phyloP scores from a whole-genome alignment of 2,329 filamentous ascomycete genomes.

The Nemania serpens region DNA sequence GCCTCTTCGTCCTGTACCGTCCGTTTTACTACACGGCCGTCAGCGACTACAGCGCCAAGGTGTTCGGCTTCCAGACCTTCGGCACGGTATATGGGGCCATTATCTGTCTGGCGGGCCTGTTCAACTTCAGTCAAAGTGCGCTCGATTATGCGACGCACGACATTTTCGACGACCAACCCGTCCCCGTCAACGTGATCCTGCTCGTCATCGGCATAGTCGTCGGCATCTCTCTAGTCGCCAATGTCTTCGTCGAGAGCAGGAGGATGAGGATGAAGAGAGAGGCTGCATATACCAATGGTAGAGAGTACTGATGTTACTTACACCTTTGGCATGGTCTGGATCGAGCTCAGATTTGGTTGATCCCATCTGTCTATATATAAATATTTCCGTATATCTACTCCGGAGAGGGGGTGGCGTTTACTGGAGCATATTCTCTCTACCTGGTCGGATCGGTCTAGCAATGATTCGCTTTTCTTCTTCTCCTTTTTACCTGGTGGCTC shows the following conservation, averaged over 20 bases:
- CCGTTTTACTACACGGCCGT: constrained; percentile 92
- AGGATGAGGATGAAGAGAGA: constrained; percentile 33
- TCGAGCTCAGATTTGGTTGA: not conserved
- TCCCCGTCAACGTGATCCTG: constrained; percentile 76
- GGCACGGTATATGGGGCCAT: constrained; percentile 93
- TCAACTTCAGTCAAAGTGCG: constrained; percentile 83
- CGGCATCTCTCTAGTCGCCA: constrained; percentile 68
- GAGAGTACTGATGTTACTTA: not conserved
- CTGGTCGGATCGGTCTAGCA: not conserved
- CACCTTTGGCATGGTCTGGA: not conserved
- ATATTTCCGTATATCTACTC: not conserved
- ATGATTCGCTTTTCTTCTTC: not conserved
- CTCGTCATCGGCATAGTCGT: constrained; percentile 65
- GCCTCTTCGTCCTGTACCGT: constrained; percentile 81
- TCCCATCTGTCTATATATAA: not conserved
- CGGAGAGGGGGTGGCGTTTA: not conserved
- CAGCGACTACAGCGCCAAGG: constrained; percentile 87
- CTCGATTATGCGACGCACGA: constrained; percentile 79
- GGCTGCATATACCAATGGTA: constrained; percentile 13
- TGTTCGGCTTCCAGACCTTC: constrained; percentile 90
- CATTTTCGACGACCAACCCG: constrained; percentile 71
- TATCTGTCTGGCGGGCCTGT: constrained; percentile 81
- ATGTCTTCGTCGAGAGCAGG: constrained; percentile 57
- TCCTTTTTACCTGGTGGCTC: constrained; percentile 3
- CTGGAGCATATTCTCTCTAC: not conserved